phyloP scores from a whole-genome alignment of 192 early-diverging fungal species.

The Gamsiella multidivaricata region DNA sequence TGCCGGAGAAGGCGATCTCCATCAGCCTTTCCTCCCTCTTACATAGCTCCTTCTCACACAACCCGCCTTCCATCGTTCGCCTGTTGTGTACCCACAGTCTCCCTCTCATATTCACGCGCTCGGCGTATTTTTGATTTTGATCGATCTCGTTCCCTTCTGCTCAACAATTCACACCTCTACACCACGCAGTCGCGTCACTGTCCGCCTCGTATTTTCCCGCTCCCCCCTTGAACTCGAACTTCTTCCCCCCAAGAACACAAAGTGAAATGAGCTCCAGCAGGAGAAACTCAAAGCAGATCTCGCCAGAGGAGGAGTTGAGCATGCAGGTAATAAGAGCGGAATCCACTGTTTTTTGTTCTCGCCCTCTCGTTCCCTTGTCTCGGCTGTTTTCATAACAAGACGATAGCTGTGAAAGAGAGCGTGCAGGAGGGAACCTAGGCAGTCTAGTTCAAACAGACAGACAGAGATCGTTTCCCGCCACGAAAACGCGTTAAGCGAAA shows the following conservation, averaged over 20 bases:
- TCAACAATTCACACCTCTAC: too few relatives aligned
- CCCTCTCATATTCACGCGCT: too few relatives aligned
- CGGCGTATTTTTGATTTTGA: too few relatives aligned
- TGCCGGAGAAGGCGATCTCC: too few relatives aligned
- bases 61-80: too few relatives aligned
- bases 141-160: too few relatives aligned
- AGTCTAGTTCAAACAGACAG: neutral
- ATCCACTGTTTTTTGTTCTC: neutral
- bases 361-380: neutral
- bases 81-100: too few relatives aligned
- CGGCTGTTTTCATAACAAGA: neutral
- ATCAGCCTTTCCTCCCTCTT: too few relatives aligned
- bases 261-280: slow-evolving; percentile 36
- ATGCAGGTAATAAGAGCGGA: slow-evolving; percentile 31
- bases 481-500: neutral
- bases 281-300: slow-evolving; percentile 53
- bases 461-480: slow-evolving; percentile 24
- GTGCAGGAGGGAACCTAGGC: too few relatives aligned
- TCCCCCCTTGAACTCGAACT: neutral
- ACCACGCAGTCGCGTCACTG: too few relatives aligned
- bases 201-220: neutral
- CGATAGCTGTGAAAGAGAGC: too few relatives aligned
- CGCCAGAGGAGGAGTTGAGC: slow-evolving; percentile 28
- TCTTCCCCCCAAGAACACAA: slow-evolving; percentile 1
- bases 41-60: too few relatives aligned